Percentiles rank a stretch among this genome's conserved stretches.
Conservation (phyloP, 2,329 filamentous ascomycete species). For the Alternaria ventricosa region DNA sequence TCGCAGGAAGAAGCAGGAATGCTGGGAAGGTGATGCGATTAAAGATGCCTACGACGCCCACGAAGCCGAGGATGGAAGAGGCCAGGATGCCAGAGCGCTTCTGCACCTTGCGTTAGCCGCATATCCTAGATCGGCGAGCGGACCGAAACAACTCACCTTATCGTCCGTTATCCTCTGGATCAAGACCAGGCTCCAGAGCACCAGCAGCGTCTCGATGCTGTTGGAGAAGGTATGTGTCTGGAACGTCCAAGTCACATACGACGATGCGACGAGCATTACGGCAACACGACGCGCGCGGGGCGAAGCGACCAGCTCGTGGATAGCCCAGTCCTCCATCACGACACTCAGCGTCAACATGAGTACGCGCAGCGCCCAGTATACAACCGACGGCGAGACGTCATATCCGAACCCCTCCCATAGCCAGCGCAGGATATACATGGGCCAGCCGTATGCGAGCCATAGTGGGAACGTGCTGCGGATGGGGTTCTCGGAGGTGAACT, state of each 20-base stretch:
- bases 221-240: slow-evolving; percentile 99
- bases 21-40: slow-evolving; percentile 98
- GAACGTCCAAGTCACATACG: slow-evolving; percentile 98
- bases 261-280: slow-evolving; percentile 86
- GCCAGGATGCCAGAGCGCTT: slow-evolving; percentile 78
- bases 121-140: slow-evolving; percentile 29
- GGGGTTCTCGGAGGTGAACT: slow-evolving; percentile 86
- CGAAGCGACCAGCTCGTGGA: slow-evolving; percentile 86
- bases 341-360: slow-evolving; percentile 97
- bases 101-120: slow-evolving; percentile 54
- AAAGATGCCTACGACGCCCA: slow-evolving; percentile 86
- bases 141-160: slow-evolving; percentile 64
- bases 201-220: slow-evolving; percentile 89
- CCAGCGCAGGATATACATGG: slow-evolving; percentile 92
- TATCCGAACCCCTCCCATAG: slow-evolving; percentile 87
- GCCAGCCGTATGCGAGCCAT: slow-evolving; percentile 93
- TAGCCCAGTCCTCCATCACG: slow-evolving; percentile 95
- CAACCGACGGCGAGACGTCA: slow-evolving; percentile 79
- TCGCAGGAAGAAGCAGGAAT: slow-evolving; percentile 82
- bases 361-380: slow-evolving; percentile 87
- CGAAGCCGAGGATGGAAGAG: slow-evolving; percentile 78
- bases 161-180: slow-evolving; percentile 84
- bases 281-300: slow-evolving; percentile 74
- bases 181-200: slow-evolving; percentile 91
- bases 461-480: slow-evolving; percentile 96